A percentile compares a stretch with the other conserved stretches of the same genome.
These are phyloP conservation scores for Apiotrichum veenhuisii DNA, from an alignment of 1,284 basidiomycete genomes.

Conservation along the genomic window DNA sequence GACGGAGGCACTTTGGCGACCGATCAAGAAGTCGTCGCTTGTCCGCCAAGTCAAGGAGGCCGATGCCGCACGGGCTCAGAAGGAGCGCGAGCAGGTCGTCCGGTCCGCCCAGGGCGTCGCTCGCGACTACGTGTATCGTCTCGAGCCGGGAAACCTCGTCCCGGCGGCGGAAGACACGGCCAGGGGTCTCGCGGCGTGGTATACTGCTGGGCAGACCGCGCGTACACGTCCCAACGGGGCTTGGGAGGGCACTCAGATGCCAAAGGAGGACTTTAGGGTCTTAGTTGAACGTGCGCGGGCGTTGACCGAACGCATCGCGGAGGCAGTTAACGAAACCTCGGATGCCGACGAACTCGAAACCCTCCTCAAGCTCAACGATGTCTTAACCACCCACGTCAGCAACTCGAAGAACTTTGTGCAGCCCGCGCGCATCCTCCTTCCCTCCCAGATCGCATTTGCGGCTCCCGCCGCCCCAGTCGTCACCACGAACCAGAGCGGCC, in stretches of 20 bases:
- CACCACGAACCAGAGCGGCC: constrained; percentile 8
- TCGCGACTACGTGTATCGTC: constrained; percentile 43
- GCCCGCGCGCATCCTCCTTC: constrained; percentile 37
- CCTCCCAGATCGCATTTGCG: constrained; percentile 33
- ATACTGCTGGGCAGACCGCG: constrained; percentile 22
- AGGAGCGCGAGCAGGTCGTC: constrained; percentile 35
- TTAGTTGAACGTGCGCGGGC: constrained; percentile 56
- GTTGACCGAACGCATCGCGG: constrained; percentile 59
- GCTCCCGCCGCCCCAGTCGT: constrained; percentile 16
- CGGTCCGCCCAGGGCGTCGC: constrained; percentile 42
- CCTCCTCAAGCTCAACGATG: constrained; percentile 68
- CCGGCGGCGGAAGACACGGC: constrained; percentile 55
- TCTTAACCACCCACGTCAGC: constrained; percentile 56
- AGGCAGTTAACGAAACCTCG: constrained; percentile 54
- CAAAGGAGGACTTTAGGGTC: constrained; percentile 36
- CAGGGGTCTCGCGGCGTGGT: constrained; percentile 41
- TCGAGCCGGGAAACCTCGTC: constrained; percentile 58
- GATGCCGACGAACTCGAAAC: constrained; percentile 56
- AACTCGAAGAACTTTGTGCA: constrained; percentile 38
- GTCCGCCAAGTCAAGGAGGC: constrained; percentile 49
- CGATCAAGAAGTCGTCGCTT: constrained; percentile 52
- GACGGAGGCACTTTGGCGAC: constrained; percentile 50
- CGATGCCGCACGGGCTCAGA: constrained; percentile 42
- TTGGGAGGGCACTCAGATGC: constrained; percentile 46
- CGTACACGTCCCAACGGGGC: constrained; percentile 19